phyloP scores from a whole-genome alignment of 1,284 basidiomycete species.

The Ceratobasidium papillatum region DNA sequence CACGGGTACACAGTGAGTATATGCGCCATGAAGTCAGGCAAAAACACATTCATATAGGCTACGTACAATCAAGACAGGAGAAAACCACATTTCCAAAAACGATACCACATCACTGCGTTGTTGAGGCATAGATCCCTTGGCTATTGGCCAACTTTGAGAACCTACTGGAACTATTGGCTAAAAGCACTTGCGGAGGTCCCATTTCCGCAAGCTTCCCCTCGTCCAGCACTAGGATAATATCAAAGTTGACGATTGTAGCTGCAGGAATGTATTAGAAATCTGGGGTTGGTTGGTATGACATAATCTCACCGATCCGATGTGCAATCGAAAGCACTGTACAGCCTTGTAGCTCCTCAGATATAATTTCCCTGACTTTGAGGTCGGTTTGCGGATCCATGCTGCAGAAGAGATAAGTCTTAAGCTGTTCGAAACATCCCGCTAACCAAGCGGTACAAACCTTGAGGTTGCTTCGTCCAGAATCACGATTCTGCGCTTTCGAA shows the following conservation, averaged over 20 bases:
- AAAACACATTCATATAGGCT: too few species aligned
- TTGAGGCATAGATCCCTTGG: conserved; percentile 6
- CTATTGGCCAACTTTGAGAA: conserved; percentile 15
- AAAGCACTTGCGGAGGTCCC: background rate
- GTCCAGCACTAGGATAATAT: conserved; percentile 19
- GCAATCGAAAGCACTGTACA: conserved; percentile 14
- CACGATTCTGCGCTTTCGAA: conserved; percentile 18
- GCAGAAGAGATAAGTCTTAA: background rate
- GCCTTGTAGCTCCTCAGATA: background rate
- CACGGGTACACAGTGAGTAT: too few species aligned
- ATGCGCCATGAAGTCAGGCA: too few species aligned
- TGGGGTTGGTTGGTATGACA: background rate
- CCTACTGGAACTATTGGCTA: background rate
- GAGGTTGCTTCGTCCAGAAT: conserved; percentile 10
- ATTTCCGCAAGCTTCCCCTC: conserved; percentile 8
- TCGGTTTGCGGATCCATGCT: conserved; percentile 24
- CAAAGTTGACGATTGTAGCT: conserved; percentile 27
- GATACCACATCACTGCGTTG: background rate
- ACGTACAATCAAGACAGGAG: background rate
- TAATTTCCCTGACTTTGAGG: background rate
- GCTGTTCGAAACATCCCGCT: background rate
- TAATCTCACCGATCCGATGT: conserved; percentile 4
- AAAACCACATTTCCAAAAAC: background rate
- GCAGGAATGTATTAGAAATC: background rate
- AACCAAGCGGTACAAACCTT: background rate